Conservation (phyloP, 1,284 basidiomycete genomes). For the Rhodotorula sp. region DNA sequence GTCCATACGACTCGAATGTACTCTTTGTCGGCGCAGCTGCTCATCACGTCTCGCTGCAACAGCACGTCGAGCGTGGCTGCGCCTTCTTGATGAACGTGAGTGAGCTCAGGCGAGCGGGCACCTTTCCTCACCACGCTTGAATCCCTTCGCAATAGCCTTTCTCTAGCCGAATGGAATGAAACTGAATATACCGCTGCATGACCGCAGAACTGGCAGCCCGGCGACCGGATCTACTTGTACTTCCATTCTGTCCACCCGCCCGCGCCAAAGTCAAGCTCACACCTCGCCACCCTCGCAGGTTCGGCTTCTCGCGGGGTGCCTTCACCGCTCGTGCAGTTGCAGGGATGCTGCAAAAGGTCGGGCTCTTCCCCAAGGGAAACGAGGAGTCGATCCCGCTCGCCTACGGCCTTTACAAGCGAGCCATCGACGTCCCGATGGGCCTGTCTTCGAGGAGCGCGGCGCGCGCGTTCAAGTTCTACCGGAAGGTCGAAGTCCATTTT, state of each 20-base stretch:
- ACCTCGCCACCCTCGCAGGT: conserved; percentile 8
- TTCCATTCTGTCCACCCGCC: conserved; percentile 25
- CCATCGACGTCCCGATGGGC: conserved; percentile 14
- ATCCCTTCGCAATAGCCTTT: no score
- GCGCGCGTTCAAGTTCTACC: conserved; percentile 42
- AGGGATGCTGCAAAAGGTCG: conserved; percentile 51
- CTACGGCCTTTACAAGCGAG: conserved; percentile 45
- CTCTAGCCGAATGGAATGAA: no score
- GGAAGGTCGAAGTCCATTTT: conserved; percentile 46
- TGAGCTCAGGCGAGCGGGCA: not conserved
- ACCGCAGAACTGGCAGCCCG: conserved; percentile 31
- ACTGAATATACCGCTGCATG: not conserved
- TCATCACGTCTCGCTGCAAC: not conserved
- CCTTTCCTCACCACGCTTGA: no score
- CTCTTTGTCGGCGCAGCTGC: not conserved
- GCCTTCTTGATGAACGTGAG: conserved; percentile 44
- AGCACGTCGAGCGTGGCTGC: conserved; percentile 52
- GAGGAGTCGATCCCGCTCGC: conserved; percentile 47
- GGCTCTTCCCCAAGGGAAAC: conserved; percentile 46
- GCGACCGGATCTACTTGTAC: conserved; percentile 49
- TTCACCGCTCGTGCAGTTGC: conserved; percentile 52
- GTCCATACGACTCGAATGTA: no score
- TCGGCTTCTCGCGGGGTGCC: conserved; percentile 49
- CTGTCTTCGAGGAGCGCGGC: conserved; percentile 30
- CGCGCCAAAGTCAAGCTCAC: no score